Conservation (phyloP, 78 protist species). For the Emiliania huxleyi region DNA sequence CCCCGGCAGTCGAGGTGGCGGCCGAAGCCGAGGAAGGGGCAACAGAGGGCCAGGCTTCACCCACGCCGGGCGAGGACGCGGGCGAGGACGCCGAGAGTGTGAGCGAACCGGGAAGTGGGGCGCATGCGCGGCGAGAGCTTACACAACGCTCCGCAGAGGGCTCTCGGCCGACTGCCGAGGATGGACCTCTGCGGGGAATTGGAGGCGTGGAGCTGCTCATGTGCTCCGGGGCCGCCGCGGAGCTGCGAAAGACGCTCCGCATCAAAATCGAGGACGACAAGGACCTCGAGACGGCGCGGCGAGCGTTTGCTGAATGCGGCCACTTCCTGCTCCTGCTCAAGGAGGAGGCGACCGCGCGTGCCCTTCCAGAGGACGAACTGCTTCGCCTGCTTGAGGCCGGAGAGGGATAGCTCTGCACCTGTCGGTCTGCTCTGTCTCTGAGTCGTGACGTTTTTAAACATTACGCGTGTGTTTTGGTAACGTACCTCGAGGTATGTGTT, state of each 20-base stretch:
- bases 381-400: neutral
- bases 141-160: neutral
- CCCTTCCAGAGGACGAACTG: neutral
- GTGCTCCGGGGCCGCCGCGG: neutral
- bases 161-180: neutral
- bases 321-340: neutral
- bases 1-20: neutral
- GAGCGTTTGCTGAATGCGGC: neutral
- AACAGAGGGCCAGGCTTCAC: neutral
- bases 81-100: neutral
- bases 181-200: neutral
- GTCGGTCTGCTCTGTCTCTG: no score
- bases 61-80: neutral
- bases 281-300: neutral
- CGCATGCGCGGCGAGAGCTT: neutral
- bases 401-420: no score
- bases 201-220: neutral
- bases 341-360: neutral
- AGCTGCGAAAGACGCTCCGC: neutral
- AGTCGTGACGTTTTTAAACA: no score
- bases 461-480: no score
- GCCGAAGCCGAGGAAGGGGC: neutral
- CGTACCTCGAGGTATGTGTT: no score
- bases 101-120: neutral
- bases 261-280: neutral